Conservation (phyloP, 2,329 filamentous ascomycete genomes). For the Blastomyces silverae region DNA sequence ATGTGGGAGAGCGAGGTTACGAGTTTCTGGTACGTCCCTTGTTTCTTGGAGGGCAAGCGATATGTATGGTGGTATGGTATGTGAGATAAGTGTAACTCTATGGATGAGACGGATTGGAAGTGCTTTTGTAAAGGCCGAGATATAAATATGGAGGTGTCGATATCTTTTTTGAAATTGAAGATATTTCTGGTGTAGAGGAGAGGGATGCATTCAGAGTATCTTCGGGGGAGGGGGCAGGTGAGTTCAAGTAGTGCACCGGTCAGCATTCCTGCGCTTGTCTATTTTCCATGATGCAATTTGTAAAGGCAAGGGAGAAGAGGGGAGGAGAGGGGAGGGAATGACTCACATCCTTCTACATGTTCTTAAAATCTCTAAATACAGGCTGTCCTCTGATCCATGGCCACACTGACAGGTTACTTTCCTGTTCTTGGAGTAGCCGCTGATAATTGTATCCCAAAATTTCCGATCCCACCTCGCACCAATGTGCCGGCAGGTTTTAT, state of each 20-base stretch:
- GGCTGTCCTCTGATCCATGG: neutral
- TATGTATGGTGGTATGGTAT: neutral
- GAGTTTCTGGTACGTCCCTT: neutral
- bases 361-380: constrained; percentile 4
- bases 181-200: constrained; percentile 6
- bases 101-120: neutral
- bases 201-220: constrained; percentile 11
- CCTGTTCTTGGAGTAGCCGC: too few relatives aligned
- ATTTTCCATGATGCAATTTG: neutral
- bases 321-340: neutral
- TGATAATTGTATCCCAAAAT: neutral
- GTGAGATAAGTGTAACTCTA: neutral
- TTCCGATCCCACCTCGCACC: neutral
- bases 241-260: neutral
- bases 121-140: neutral
- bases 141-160: neutral
- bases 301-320: neutral
- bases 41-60: too few relatives aligned
- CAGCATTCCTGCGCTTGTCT: neutral
- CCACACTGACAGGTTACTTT: neutral
- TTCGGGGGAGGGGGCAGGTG: neutral
- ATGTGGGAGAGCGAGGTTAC: neutral
- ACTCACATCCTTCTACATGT: constrained; percentile 8
- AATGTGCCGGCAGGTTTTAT: neutral
- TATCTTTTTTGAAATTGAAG: neutral